phyloP scores from a whole-genome alignment of 2,329 filamentous ascomycete genomes.

The Colletotrichum sp. region DNA sequence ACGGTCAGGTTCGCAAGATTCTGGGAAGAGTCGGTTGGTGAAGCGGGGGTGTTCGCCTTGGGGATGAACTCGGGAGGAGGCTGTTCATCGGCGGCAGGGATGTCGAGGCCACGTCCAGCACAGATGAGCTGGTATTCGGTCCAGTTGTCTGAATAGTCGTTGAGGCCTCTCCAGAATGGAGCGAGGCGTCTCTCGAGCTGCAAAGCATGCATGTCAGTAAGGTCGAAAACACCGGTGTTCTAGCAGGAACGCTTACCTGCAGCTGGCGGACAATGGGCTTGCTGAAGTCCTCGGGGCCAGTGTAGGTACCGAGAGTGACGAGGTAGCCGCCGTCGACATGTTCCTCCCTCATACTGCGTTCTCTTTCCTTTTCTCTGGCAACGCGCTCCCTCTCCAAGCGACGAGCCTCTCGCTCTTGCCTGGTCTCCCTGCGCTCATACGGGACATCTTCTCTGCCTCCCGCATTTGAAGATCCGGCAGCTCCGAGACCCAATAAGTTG shows the following conservation, averaged over 20 bases:
- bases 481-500: slow-evolving; percentile 47
- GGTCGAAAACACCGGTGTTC: slow-evolving; percentile 29
- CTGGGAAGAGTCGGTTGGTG: slow-evolving; percentile 58
- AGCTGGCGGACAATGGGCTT: slow-evolving; percentile 87
- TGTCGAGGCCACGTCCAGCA: slow-evolving; percentile 80
- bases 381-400: slow-evolving; percentile 82
- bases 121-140: slow-evolving; percentile 95
- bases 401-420: slow-evolving; percentile 87
- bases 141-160: slow-evolving; percentile 89
- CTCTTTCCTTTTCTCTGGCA: slow-evolving; percentile 80
- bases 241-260: slow-evolving; percentile 64
- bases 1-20: slow-evolving; percentile 78
- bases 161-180: slow-evolving; percentile 93
- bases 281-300: slow-evolving; percentile 90
- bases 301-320: slow-evolving; percentile 93
- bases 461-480: slow-evolving; percentile 40
- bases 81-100: slow-evolving; percentile 84
- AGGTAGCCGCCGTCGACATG: slow-evolving; percentile 93
- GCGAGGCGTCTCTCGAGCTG: slow-evolving; percentile 92
- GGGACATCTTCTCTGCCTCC: slow-evolving; percentile 46
- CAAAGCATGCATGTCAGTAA: background rate
- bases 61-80: slow-evolving; percentile 70
- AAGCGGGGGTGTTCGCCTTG: slow-evolving; percentile 48
- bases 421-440: slow-evolving; percentile 80
- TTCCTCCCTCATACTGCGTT: slow-evolving; percentile 89